Conservation (phyloP, 352 stramenopile species). For the Pythium myriotylum region DNA sequence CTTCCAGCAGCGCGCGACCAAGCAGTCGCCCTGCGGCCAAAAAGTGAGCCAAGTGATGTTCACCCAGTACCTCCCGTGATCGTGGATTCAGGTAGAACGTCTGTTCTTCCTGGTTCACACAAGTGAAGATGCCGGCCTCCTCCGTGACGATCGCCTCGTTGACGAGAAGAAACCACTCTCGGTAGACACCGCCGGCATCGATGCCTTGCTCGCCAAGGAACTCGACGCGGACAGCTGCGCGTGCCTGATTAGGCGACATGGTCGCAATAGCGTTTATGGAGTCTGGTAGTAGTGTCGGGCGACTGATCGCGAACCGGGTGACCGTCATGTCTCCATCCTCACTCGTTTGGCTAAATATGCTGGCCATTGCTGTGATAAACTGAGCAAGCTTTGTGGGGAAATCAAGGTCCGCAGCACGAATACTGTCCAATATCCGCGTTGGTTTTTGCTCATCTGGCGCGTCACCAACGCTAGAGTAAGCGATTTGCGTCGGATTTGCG, state of each 20-base stretch:
- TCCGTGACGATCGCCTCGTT: slow-evolving; percentile 53
- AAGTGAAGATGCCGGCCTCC: slow-evolving; percentile 56
- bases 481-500: background rate
- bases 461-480: no score
- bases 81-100: slow-evolving; percentile 64
- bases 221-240: slow-evolving; percentile 68
- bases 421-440: no score
- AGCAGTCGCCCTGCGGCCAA: slow-evolving; percentile 58
- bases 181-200: slow-evolving; percentile 79
- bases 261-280: slow-evolving; percentile 61
- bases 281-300: slow-evolving; percentile 52
- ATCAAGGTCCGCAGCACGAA: no score
- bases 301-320: slow-evolving; percentile 7
- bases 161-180: slow-evolving; percentile 87
- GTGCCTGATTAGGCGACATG: slow-evolving; percentile 44
- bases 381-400: slow-evolving; percentile 24
- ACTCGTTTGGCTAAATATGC: background rate
- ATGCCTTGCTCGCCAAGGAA: slow-evolving; percentile 82
- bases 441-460: no score
- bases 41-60: slow-evolving; percentile 71
- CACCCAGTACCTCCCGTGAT: slow-evolving; percentile 54
- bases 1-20: slow-evolving; percentile 78
- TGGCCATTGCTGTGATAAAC: slow-evolving; percentile 10
- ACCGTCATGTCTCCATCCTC: background rate
- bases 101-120: slow-evolving; percentile 51